Evolutionary conservation across 306 rosid genomes (phyloP), one percentile per base, ranked within the genome.

Genomic region (Pyrus betulifolia): DNA sequence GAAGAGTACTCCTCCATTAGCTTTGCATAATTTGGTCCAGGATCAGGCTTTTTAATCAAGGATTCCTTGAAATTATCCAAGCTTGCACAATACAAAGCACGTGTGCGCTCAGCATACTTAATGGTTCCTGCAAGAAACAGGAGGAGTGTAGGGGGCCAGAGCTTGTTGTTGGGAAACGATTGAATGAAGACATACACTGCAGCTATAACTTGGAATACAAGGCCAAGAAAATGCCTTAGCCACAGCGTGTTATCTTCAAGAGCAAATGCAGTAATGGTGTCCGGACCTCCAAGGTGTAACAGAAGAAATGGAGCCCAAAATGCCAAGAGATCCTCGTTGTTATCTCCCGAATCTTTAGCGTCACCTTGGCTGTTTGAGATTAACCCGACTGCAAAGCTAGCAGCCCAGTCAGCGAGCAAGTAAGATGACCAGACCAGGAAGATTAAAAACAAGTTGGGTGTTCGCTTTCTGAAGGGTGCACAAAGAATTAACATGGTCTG

Each of bases 261-360:
- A 66, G 91, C 68, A 61, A 85, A 83, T 6, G 89, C 86, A 25
- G 89, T 79, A 4, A 88, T 88, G 71, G 91, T 85, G 82, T 88
- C 87, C 27, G 89, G 91, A 19, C 89, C 89, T 22, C 86, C 91
- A 57, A 88, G 79, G 60, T 88, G 91, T 31, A 88, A 23, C 49
- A 88, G 64, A 18, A 83, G 82, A 75, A 88, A 88, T 3, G 91
- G 86, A 7, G 89, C 81, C 91, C 91, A 88, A 8, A 88, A 79
- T 1, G 85, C 88, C 21, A 77, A 49, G n/a, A 85, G 80, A 57
- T 63, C 65, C 0, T 18, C 54, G 15, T 31, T 40, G 18, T n/a
- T 33, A 0, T 5, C 28, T 9, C 1, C 2, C 14, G 12, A 1
- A 63, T 7, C 46, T 0, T 21, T 15, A 46, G 68, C 4, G 0